Percentiles rank a stretch among this genome's conserved stretches.
Evolutionary conservation across 176 grass and related monocot species (phyloP).

Genomic region (Aegilops sharonensis): DNA sequence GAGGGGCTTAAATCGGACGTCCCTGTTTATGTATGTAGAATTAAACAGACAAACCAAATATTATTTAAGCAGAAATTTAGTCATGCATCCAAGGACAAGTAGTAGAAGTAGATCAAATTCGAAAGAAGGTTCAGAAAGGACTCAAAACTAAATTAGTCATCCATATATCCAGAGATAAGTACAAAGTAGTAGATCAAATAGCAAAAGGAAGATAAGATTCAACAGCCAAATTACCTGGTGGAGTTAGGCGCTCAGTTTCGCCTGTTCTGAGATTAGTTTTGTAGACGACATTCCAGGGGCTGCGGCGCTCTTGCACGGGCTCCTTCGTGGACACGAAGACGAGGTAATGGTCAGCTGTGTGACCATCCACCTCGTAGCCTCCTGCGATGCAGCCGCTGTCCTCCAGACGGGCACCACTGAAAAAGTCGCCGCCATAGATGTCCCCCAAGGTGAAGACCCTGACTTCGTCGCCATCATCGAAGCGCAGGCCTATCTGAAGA

Average conservation of each 20-base stretch:
- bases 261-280: slow-evolving; percentile 26
- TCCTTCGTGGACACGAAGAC: slow-evolving; percentile 46
- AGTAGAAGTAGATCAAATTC: not conserved
- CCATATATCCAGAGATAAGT: too few species aligned
- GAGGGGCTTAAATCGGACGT: slow-evolving; percentile 35
- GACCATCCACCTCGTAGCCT: not conserved
- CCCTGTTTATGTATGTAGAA: not conserved
- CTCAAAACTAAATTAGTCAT: too few species aligned
- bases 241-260: slow-evolving; percentile 26
- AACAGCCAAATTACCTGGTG: slow-evolving; percentile 3
- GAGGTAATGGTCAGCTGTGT: slow-evolving; percentile 1
- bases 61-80: too few species aligned
- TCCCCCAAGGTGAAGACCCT: slow-evolving; percentile 23
- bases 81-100: not conserved
- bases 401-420: slow-evolving; percentile 32
- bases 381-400: slow-evolving; percentile 42
- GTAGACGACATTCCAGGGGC: slow-evolving; percentile 44
- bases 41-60: not conserved
- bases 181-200: not conserved
- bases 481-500: slow-evolving; percentile 23
- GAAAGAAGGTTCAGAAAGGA: too few species aligned
- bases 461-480: not conserved
- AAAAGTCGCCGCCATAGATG: slow-evolving; percentile 2
- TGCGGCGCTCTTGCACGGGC: not conserved
- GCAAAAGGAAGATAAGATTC: not conserved